Percentiles rank a stretch among this genome's conserved stretches.
phyloP scores from a whole-genome alignment of 2,329 filamentous ascomycete genomes.

The Sporothrix curviconia region DNA sequence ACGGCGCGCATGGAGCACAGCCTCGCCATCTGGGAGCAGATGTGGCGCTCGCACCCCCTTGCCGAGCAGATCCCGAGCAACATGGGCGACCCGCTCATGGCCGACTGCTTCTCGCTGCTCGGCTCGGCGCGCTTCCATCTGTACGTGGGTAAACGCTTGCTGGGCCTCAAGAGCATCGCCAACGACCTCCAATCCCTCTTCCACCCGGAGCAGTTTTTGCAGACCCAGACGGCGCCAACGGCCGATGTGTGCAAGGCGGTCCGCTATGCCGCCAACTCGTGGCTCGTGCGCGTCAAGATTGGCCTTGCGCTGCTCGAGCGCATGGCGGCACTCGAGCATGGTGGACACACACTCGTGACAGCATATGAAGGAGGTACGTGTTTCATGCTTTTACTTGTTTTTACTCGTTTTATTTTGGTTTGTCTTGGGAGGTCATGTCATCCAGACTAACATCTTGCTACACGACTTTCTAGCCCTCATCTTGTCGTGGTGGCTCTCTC shows the following conservation, averaged over 20 bases:
- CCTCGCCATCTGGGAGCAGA: not conserved
- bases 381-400: too few species aligned
- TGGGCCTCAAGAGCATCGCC: not conserved
- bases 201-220: not conserved
- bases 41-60: not conserved
- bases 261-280: not conserved
- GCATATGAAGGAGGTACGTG: not conserved
- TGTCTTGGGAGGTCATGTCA: too few species aligned
- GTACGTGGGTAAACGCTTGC: not conserved
- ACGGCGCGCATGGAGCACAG: not conserved
- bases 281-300: not conserved
- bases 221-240: too few species aligned
- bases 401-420: too few species aligned
- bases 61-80: not conserved
- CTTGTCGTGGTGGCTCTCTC: not conserved
- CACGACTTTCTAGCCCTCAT: too few species aligned
- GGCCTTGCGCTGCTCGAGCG: not conserved
- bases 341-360: not conserved
- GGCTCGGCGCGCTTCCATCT: not conserved
- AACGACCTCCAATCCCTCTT: not conserved
- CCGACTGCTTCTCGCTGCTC: not conserved
- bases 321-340: not conserved
- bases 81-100: not conserved
- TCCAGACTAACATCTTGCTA: too few species aligned
- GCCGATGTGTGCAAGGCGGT: not conserved